Evolutionary conservation across 2,329 filamentous ascomycete species (phyloP).

Genomic region (Pseudopyricularia cyperi): DNA sequence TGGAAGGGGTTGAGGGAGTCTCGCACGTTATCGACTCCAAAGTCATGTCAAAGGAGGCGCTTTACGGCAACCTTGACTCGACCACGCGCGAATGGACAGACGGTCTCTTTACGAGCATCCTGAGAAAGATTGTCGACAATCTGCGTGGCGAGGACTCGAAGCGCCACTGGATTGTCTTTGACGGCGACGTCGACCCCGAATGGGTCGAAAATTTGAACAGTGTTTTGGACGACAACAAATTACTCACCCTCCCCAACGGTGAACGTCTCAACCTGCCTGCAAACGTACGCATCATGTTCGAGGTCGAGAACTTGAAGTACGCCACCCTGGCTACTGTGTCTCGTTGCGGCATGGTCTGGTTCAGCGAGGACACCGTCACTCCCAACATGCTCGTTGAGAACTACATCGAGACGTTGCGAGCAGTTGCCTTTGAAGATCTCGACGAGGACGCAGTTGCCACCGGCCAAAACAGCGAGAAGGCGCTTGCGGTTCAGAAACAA

Average conservation of each 20-base stretch:
- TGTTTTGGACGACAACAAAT: slow-evolving; percentile 97
- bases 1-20: slow-evolving; percentile 81
- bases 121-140: slow-evolving; percentile 98
- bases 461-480: slow-evolving; percentile 64
- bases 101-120: slow-evolving; percentile 91
- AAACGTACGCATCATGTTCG: slow-evolving; percentile 99
- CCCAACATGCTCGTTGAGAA: slow-evolving; percentile 85
- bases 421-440: slow-evolving; percentile 80
- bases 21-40: slow-evolving; percentile 98
- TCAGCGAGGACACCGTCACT: slow-evolving; percentile 94
- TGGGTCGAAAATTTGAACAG: slow-evolving; percentile 99
- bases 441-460: slow-evolving; percentile 80
- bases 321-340: slow-evolving; percentile 97
- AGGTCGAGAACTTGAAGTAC: slow-evolving; percentile 95
- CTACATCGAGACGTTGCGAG: slow-evolving; percentile 74
- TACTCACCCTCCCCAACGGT: slow-evolving; percentile 92
- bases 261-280: slow-evolving; percentile 88
- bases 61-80: slow-evolving; percentile 91
- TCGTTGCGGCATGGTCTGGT: slow-evolving; percentile 99
- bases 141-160: slow-evolving; percentile 93
- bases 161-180: slow-evolving; percentile 98
- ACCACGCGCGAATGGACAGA: slow-evolving; percentile 99
- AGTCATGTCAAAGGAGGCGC: slow-evolving; percentile 97
- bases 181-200: slow-evolving; percentile 96
- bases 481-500: slow-evolving; percentile 63